Evolutionary conservation across 108 stramenopile genomes (phyloP).

Genomic region (Aureococcus anophagefferens): DNA sequence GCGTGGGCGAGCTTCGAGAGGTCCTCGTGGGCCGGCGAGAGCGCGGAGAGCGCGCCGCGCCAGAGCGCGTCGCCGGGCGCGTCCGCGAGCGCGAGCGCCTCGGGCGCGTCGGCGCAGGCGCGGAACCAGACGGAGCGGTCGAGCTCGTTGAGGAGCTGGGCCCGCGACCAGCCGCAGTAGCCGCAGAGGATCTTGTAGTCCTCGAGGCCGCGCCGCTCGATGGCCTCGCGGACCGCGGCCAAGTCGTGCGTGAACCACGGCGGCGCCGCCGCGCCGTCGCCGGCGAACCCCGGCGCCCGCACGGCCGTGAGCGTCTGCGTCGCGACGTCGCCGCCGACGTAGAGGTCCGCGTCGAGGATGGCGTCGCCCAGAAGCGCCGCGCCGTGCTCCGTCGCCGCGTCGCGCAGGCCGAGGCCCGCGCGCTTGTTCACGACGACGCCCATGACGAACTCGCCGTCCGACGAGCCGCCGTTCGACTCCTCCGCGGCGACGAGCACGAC

Average conservation of each 20-base stretch:
- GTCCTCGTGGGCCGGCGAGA: no score
- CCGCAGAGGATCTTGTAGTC: background rate
- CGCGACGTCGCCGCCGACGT: background rate
- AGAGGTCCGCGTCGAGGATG: background rate
- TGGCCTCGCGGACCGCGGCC: no score
- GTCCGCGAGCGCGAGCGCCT: no score
- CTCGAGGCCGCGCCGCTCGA: no score
- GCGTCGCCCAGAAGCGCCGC: background rate
- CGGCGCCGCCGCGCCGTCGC: no score
- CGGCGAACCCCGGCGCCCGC: no score
- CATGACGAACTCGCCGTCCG: background rate
- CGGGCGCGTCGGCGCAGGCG: background rate
- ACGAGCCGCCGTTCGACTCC: background rate
- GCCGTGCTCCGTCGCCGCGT: no score
- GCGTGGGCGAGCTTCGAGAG: no score
- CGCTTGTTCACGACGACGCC: background rate
- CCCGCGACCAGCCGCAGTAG: background rate
- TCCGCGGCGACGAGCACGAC: background rate
- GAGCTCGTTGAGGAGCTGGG: background rate
- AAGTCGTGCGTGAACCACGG: no score
- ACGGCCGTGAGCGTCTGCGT: background rate
- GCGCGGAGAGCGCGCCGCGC: no score
- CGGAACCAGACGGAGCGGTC: background rate
- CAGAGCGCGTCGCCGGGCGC: no score
- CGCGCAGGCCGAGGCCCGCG: no score